Base-by-base conservation (phyloP, 2,329 filamentous ascomycete species). In the Boeremia lycopersici region DNA sequence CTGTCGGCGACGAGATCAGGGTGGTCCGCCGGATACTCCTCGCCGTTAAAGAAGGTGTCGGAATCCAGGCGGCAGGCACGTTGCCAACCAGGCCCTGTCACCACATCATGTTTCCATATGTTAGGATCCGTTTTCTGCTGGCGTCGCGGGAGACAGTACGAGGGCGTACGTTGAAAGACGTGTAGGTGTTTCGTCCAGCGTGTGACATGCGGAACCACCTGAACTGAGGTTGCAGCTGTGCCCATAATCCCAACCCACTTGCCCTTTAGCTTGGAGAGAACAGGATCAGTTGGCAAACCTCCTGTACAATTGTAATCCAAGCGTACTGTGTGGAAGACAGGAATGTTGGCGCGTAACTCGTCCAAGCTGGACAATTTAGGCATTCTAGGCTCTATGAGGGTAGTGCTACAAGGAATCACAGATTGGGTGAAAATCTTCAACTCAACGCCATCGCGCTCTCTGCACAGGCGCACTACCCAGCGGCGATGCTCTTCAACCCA, bases 1-100 rank as follows among this genome's bases (percentile, higher is more conserved):
- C 70, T 77, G 56, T 85, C 83, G 13, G 72, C 56, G 6, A 84
- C 76, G 15, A 82, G 58, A 58, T 84, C 71, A 3, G 68, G 38
- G 8, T 40, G 45, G 8, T 55, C 64, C 11, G 70, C 68, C 3
- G 77, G 72, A 13, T 48, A 41, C 29, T 71, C 61, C 2, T 63
- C 58, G 6, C 70, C 58, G 1, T 55, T 54, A 17, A 69, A 68
- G 26, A 79, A 53, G 43, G 69, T 68, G 57, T 76, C 69, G 47
- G 79, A 76, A 61, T 83, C 84, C 36, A 62, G 45, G 35, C 68
- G 67, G 9, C 82, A 76, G 31, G 75, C 72, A 9, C 61, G 56
- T 58, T 82, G 79, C 83, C 83, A 86, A 9, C 82, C 82, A 2
- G 65, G 63, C 6, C 45, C 46, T 12, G 40, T 46, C 9, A 59